Percentiles rank a stretch among this genome's conserved stretches.
Conservation (phyloP, 305 asterid species). For the Nicotiana rustica region DNA sequence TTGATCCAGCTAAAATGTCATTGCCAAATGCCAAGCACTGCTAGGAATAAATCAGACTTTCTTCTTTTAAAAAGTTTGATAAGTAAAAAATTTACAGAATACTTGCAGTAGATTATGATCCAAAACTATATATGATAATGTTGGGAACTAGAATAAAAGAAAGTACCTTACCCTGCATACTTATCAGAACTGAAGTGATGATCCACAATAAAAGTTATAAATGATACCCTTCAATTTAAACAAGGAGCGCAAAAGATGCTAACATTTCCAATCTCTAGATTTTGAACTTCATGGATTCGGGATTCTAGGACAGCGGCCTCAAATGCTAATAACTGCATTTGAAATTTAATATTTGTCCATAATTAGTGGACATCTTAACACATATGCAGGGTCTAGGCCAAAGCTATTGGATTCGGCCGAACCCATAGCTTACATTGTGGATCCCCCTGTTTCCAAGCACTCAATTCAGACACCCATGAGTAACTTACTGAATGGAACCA, state of each 20-base stretch:
- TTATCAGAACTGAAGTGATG: not conserved
- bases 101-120: constrained; percentile 10
- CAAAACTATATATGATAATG: constrained; percentile 13
- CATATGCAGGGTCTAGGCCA: too few species aligned
- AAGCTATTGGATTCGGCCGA: too few species aligned
- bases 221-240: not conserved
- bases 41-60: not conserved
- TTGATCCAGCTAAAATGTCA: constrained; percentile 20
- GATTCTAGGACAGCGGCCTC: too few species aligned
- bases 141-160: not conserved
- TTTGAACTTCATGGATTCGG: not conserved
- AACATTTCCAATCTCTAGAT: not conserved
- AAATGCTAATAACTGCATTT: too few species aligned
- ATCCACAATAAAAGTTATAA: constrained; percentile 8
- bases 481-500: constrained; percentile 18
- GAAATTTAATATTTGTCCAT: too few species aligned
- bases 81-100: not conserved
- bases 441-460: not conserved
- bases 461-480: not conserved
- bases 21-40: constrained; percentile 10
- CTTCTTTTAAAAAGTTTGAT: not conserved
- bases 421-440: too few species aligned
- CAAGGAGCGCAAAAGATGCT: constrained; percentile 12
- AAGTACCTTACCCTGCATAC: not conserved
- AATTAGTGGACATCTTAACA: too few species aligned